Base-by-base conservation (phyloP, 352 stramenopile species). In the Phytophthora tentaculata region DNA sequence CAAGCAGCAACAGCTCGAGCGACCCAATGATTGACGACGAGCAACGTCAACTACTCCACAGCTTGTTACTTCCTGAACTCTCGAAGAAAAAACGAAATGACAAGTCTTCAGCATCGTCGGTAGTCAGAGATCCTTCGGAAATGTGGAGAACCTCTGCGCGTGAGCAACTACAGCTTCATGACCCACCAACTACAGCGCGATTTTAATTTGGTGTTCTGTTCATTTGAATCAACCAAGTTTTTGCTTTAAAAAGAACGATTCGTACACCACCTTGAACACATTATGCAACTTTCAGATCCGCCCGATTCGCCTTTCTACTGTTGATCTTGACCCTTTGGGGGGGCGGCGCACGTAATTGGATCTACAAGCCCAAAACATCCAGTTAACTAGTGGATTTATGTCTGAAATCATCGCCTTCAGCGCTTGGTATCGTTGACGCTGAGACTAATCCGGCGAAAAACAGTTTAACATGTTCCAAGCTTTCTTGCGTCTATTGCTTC, bases 141-240 rank as follows among this genome's bases (percentile, higher is more conserved):
- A 79, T 81, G 55, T 81, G 70, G 74, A 76, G 60, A 56, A 39
- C 60, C 3, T 71, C 67, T 44, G 29, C 35, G 22, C 29, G 37
- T 5, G 28, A 20, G 2, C 53, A 60, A 6, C 2, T 44, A 20
- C 41, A 55, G 29, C n/a, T 35, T 45, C 12, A 23, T 10, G 59
- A 68, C 5, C 29, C 52, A 39, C 66, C 65, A 8, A 54, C 58
- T 7, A 81, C 73, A 32, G 73, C 69, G 48, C 65, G 73, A 13
- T 81, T 79, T 67, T 81, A 76, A 49, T 52, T 28, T 51, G 26
- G 8, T 32, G 26, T 14, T 43, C 16, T 14, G 14, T 4, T 43
- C 3, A 17, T 17, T 17, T 43, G 10, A 43, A 43, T 14, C 16
- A 43, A 4, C 35, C 5, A 45, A 45, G 32, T 9, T 14, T 14